These are phyloP conservation scores for Ailanthus altissimus DNA, from an alignment of 345 rosid species.

Conservation along the genomic window DNA sequence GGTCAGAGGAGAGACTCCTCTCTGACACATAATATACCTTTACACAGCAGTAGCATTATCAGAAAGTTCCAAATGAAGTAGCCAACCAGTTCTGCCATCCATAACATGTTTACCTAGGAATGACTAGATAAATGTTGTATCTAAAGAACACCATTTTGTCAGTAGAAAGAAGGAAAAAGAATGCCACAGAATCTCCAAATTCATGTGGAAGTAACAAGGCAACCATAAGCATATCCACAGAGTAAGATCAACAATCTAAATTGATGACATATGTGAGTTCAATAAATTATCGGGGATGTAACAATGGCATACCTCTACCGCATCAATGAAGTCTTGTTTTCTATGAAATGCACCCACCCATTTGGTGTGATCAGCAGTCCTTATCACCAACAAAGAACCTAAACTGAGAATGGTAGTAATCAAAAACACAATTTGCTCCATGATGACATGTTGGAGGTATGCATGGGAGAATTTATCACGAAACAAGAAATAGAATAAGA, in stretches of 20 bases:
- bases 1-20: background rate
- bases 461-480: background rate
- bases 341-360: slow-evolving; percentile 83
- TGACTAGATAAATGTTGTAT: background rate
- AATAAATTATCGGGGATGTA: background rate
- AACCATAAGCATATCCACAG: background rate
- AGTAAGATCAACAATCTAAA: background rate
- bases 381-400: slow-evolving; percentile 24
- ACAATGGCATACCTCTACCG: slow-evolving; percentile 64
- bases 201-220: background rate
- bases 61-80: background rate
- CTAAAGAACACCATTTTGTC: background rate
- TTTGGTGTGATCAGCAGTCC: slow-evolving; percentile 89
- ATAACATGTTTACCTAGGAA: background rate
- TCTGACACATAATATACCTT: background rate
- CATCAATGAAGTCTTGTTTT: slow-evolving; percentile 91
- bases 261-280: background rate
- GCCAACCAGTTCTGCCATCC: background rate
- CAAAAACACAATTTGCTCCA: background rate
- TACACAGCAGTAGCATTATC: background rate
- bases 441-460: background rate
- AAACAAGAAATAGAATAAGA: background rate
- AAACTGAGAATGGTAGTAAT: background rate
- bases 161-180: background rate
- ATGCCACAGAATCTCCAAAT: background rate